A percentile compares a stretch with the other conserved stretches of the same genome.
Conservation (phyloP, 352 stramenopile species). For the Phytophthora melonis region DNA sequence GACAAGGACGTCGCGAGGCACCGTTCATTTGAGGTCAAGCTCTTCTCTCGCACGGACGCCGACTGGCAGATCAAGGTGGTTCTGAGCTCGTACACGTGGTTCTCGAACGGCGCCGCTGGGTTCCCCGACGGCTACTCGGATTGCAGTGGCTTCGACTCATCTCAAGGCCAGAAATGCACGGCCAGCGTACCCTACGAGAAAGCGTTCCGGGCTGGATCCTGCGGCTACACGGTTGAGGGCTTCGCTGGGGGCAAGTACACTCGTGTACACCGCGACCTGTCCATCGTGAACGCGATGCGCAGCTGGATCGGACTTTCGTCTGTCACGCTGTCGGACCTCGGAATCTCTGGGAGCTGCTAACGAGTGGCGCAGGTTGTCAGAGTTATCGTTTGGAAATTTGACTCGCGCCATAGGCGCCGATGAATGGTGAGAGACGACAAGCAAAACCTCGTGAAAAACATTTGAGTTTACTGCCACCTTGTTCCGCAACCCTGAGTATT, state of each 20-base stretch:
- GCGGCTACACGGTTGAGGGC: constrained; percentile 65
- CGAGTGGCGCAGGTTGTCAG: neutral
- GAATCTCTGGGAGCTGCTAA: constrained; percentile 54
- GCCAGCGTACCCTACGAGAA: constrained; percentile 58
- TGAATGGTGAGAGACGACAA: no score
- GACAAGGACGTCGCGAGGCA: constrained; percentile 59
- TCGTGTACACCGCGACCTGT: constrained; percentile 71
- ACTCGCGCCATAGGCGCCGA: no score
- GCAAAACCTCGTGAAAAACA: no score
- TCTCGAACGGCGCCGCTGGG: constrained; percentile 51
- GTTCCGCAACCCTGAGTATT: no score
- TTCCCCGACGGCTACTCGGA: constrained; percentile 68
- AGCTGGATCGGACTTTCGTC: constrained; percentile 53
- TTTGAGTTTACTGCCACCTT: no score
- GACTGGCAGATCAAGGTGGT: constrained; percentile 78
- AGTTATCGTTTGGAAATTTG: no score
- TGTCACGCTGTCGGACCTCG: constrained; percentile 43
- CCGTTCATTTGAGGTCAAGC: constrained; percentile 63
- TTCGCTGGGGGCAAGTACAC: constrained; percentile 70
- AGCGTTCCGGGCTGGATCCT: constrained; percentile 59
- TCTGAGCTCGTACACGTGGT: constrained; percentile 75
- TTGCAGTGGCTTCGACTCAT: constrained; percentile 50
- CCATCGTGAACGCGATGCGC: constrained; percentile 77
- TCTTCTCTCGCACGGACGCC: constrained; percentile 62
- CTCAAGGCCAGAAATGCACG: constrained; percentile 43